These are phyloP conservation scores for Chenopodium quinoa DNA, from an alignment of 148 eudicot species.

Conservation along the genomic window DNA sequence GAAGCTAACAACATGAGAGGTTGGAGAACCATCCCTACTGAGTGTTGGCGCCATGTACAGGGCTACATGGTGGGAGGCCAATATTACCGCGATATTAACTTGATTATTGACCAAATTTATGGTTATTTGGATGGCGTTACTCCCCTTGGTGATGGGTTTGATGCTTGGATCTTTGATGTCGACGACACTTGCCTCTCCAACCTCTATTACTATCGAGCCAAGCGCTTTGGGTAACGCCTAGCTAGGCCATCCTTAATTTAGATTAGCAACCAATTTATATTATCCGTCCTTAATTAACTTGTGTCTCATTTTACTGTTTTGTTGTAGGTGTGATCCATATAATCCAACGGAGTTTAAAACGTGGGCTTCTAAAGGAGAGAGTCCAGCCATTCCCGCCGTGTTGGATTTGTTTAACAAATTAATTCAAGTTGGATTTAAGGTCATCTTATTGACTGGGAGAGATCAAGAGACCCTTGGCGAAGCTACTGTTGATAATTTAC, in stretches of 20 bases:
- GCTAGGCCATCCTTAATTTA: too few relatives aligned
- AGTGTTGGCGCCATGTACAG: slow-evolving; percentile 56
- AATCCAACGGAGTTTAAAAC: slow-evolving; percentile 63
- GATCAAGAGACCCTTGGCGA: slow-evolving; percentile 52
- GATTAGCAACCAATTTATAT: too few relatives aligned
- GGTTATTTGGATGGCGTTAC: slow-evolving; percentile 42
- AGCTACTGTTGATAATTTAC: slow-evolving; percentile 52
- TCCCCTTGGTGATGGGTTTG: slow-evolving; percentile 42
- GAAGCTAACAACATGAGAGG: slow-evolving; percentile 65
- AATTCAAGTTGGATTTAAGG: slow-evolving; percentile 53
- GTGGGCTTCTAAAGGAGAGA: slow-evolving; percentile 61
- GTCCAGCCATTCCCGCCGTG: slow-evolving; percentile 52
- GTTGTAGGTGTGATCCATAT: slow-evolving; percentile 62
- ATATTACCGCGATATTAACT: slow-evolving; percentile 47
- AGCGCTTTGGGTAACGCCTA: slow-evolving; percentile 43
- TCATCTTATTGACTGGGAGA: slow-evolving; percentile 63
- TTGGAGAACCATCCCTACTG: slow-evolving; percentile 67
- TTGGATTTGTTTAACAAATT: slow-evolving; percentile 46
- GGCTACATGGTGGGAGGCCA: slow-evolving; percentile 71
- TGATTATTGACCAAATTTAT: slow-evolving; percentile 44
- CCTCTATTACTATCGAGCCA: slow-evolving; percentile 48
- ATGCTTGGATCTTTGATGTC: slow-evolving; percentile 81
- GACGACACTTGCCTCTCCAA: slow-evolving; percentile 89
- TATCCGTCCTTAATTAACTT: too few relatives aligned
- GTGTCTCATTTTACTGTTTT: too few relatives aligned